Evolutionary conservation across 352 stramenopile species (phyloP), one percentile per base, ranked within the genome.

Genomic region (Peronosclerospora sorghi): DNA sequence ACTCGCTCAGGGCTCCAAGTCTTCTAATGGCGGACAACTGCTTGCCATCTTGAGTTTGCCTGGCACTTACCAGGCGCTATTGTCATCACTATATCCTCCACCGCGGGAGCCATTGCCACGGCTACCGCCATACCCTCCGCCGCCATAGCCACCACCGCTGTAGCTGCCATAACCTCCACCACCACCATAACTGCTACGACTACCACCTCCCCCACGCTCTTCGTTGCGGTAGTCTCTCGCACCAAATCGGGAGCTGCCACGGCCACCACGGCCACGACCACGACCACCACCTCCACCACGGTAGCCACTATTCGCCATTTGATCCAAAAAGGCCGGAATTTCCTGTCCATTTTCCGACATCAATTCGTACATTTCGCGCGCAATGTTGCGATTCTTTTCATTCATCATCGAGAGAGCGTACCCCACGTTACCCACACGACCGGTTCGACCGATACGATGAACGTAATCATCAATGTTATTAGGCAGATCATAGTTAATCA

Each of bases 381-480:
- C 88, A 40, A 99, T 91, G 69, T 97, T 98, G 36, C 81, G 67
- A 76, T 99, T 99, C 61, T 96, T 97, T 45, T 98, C 95, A 69
- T 98, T 99, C 54, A 99, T 90, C 74, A 98, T 97, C 58, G 93
- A 97, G 14, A 97, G 69, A n/a, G 93, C 93, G 48, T 92, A 76
- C 52, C 96, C 96, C 17, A 95, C 79, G 66, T 99, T 99, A 59
- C 97, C 96, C 36, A 97, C 96, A 83, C 97, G 90, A 32, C 96
- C 96, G 9, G 97, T 99, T 86, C 96, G 91, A 54, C 97, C 97
- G 66, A 99, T 99, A 63, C 96, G 80, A 68, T 99, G 96, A 7
- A 99, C 95, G 65, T 99, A 99, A 67, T 97, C 88, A 45, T 99
- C 95, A 51, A 98, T 97, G 82, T 97, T 98, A 62, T 83, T 97